Percentiles rank a stretch among this genome's conserved stretches.
Conservation (phyloP, 1,284 basidiomycete genomes). For the Cystobasidium sp. region DNA sequence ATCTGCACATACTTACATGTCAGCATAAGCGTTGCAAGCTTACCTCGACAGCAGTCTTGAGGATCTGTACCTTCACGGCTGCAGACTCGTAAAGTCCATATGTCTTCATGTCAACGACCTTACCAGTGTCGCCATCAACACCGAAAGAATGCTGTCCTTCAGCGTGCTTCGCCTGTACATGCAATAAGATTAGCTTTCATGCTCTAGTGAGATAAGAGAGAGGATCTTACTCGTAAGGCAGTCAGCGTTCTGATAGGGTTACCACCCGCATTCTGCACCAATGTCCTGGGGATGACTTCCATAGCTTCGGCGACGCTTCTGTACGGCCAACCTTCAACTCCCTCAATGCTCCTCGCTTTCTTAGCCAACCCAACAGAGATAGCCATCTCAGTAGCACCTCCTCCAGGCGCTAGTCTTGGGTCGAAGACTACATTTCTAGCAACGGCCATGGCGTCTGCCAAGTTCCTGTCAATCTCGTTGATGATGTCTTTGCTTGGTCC, state of each 20-base stretch:
- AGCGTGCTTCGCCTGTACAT: slow-evolving; percentile 84
- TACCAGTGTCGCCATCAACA: slow-evolving; percentile 92
- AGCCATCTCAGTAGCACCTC: slow-evolving; percentile 98
- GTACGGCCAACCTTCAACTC: slow-evolving; percentile 88
- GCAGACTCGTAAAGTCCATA: slow-evolving; percentile 95
- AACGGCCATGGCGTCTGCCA: slow-evolving; percentile 96
- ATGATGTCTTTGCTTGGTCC: slow-evolving; percentile 97
- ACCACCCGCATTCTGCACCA: slow-evolving; percentile 94
- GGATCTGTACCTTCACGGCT: slow-evolving; percentile 94
- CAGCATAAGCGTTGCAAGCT: too few species aligned
- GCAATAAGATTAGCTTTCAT: not conserved
- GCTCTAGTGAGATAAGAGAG: slow-evolving; percentile 44
- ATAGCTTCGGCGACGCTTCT: slow-evolving; percentile 92
- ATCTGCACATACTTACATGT: too few species aligned
- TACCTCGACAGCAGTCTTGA: slow-evolving; percentile 93
- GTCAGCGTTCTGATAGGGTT: slow-evolving; percentile 93
- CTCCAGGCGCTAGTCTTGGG: slow-evolving; percentile 86
- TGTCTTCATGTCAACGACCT: slow-evolving; percentile 91
- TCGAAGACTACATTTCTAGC: slow-evolving; percentile 97
- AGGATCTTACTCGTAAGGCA: slow-evolving; percentile 74
- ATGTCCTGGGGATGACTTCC: slow-evolving; percentile 94
- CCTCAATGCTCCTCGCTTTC: slow-evolving; percentile 76
- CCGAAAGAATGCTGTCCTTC: slow-evolving; percentile 89
- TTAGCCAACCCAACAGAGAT: slow-evolving; percentile 86
- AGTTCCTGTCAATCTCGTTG: slow-evolving; percentile 96